Evolutionary conservation across 176 grass and related monocot genomes (phyloP), one percentile per base, ranked within the genome.

Genomic region (Oryza punctata): DNA sequence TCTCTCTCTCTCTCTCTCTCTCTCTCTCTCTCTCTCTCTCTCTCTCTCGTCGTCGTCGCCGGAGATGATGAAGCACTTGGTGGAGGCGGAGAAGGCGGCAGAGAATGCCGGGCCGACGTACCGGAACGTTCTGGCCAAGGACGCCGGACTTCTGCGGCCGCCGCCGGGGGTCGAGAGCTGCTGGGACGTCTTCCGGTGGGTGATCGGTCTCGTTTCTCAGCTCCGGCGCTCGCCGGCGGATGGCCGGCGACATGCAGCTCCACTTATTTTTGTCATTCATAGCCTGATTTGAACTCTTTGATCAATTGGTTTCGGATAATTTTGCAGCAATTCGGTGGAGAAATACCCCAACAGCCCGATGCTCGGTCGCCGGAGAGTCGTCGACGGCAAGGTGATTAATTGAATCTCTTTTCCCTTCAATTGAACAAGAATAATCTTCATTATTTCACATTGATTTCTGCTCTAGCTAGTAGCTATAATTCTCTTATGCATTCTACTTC

Each of bases 171-270:
- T 93, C 30, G 23, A 91, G 65, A 79, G 71, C 77, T 93, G 91
- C 78, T 98, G 96, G 96, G 96, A 98, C 41, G 46, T 98, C 67
- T 98, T 95, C 89, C 91, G 93, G 96, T 98, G 63, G 7, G 54
- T n/a, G 54, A 6, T 38, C 37, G 7, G 40, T 41, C 2, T 47
- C 3, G 5, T 60, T 23, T 60, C 54, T 60, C 54, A 10, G 54
- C 54, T 65, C 24, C 16, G 41, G 12, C 11, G 12, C 72, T 82
- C 52, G 52, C 38, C 49, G 68, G 25, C 25, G 6, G 25, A 47
- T 52, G 5, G 49, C 49, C 49, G 49, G 49, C 5, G 49, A 52
- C 49, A 2, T 52, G 1, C 1, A 19, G 16, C 16, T 19, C 16
- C 1, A 6, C 19, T 52, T 19, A 9, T 19, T 6, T 52, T 18